phyloP scores from a whole-genome alignment of 2,329 filamentous ascomycete species.

The Colletotrichum sansevieriae region DNA sequence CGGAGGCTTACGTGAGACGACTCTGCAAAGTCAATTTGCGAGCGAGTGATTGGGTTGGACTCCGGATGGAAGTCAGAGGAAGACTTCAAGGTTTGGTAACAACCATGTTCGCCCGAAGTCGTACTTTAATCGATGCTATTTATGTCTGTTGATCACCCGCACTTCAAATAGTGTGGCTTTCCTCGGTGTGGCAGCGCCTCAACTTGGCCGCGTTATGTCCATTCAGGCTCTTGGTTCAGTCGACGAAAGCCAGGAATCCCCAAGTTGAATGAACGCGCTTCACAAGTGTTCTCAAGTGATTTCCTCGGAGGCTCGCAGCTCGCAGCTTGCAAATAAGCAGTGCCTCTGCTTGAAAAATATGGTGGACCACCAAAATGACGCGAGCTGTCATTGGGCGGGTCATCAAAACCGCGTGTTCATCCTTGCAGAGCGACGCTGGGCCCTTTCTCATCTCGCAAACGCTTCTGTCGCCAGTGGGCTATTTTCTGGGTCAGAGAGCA shows the following conservation, averaged over 20 bases:
- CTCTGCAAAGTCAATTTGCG: background rate
- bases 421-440: slow-evolving; percentile 22
- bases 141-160: slow-evolving; percentile 2
- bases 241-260: background rate
- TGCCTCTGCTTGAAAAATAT: background rate
- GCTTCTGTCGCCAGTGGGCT: slow-evolving; percentile 6
- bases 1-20: slow-evolving; percentile 13
- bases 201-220: background rate
- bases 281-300: background rate
- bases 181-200: background rate
- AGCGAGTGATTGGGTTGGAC: slow-evolving; percentile 7
- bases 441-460: slow-evolving; percentile 31
- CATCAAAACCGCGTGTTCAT: slow-evolving; percentile 35
- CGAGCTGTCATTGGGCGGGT: slow-evolving; percentile 34
- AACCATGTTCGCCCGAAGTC: background rate
- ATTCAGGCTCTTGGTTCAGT: background rate
- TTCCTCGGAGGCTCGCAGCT: too few relatives aligned
- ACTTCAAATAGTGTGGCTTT: background rate
- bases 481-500: slow-evolving; percentile 12
- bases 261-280: background rate
- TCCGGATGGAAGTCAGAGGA: background rate
- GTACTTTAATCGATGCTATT: slow-evolving; percentile 14
- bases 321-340: too few relatives aligned
- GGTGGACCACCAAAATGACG: slow-evolving; percentile 8
- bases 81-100: background rate